Conservation (phyloP, 495 filamentous ascomycete genomes). For the Podospora appendiculata region DNA sequence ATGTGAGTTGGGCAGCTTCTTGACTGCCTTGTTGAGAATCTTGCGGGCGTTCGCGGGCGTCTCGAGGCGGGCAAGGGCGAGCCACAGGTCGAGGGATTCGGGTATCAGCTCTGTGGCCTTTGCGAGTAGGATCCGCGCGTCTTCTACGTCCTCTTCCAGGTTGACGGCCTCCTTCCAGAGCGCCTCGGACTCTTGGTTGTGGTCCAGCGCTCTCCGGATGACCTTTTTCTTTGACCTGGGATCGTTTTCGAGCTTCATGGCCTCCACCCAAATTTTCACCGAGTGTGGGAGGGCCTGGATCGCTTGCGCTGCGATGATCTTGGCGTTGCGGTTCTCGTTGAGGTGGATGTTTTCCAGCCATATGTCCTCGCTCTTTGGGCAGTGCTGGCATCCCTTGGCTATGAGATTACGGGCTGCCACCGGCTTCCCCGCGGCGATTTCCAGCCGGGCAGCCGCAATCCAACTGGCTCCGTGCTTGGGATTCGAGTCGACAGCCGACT, state of each 20-base stretch:
- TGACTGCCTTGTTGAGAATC: slow-evolving; percentile 90
- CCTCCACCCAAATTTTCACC: slow-evolving; percentile 84
- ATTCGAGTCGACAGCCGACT: slow-evolving; percentile 94
- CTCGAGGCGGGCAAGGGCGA: slow-evolving; percentile 85
- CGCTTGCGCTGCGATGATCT: slow-evolving; percentile 90
- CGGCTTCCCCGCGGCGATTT: slow-evolving; percentile 85
- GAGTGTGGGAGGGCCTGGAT: slow-evolving; percentile 87
- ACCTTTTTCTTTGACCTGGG: slow-evolving; percentile 80
- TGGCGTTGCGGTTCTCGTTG: slow-evolving; percentile 86
- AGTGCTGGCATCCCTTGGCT: slow-evolving; percentile 76
- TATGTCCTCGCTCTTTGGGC: slow-evolving; percentile 87
- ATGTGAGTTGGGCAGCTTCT: slow-evolving; percentile 82
- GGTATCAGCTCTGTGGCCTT: slow-evolving; percentile 94
- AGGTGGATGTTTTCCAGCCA: slow-evolving; percentile 94
- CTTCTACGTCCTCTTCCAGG: slow-evolving; percentile 78
- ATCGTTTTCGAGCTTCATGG: slow-evolving; percentile 86
- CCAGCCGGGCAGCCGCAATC: slow-evolving; percentile 89
- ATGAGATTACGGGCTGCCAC: slow-evolving; percentile 81
- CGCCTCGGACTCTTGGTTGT: slow-evolving; percentile 82
- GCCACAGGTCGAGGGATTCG: slow-evolving; percentile 86
- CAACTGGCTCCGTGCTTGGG: slow-evolving; percentile 92
- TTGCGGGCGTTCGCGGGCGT: slow-evolving; percentile 83
- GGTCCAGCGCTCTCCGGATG: slow-evolving; percentile 76
- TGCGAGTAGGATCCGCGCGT: slow-evolving; percentile 78
- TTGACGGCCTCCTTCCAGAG: slow-evolving; percentile 99